Evolutionary conservation across 2,329 filamentous ascomycete species (phyloP).

Genomic region (Byssochlamys sp.): DNA sequence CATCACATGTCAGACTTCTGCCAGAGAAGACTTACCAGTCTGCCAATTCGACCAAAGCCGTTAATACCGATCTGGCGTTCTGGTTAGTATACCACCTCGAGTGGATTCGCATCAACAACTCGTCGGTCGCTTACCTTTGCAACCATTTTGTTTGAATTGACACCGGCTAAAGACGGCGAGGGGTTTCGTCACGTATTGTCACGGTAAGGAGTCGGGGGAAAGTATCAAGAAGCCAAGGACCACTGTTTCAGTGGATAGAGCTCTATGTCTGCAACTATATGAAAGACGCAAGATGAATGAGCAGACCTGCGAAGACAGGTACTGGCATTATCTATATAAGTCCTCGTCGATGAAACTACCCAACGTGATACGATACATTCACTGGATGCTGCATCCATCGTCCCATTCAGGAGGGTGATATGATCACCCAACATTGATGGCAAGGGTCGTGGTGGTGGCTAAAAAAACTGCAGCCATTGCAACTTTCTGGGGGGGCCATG

Average conservation of each 20-base stretch:
- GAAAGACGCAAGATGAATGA: background rate
- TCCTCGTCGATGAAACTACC: background rate
- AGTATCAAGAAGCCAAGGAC: background rate
- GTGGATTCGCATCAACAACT: background rate
- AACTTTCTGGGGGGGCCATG: background rate
- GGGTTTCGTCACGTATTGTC: background rate
- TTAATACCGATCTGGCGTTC: constrained; percentile 74
- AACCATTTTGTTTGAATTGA: background rate
- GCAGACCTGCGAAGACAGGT: background rate
- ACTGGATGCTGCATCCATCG: background rate
- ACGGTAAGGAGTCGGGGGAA: background rate
- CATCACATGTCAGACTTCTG: background rate
- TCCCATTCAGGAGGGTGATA: background rate
- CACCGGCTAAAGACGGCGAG: background rate
- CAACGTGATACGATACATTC: background rate
- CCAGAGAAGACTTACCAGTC: constrained; percentile 48
- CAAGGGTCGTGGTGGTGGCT: background rate
- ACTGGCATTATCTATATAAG: background rate
- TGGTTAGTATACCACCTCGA: constrained; percentile 41
- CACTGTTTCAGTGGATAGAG: background rate
- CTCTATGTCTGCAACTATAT: background rate
- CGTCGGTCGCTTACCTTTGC: background rate
- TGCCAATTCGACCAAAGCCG: constrained; percentile 90
- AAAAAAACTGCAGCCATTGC: background rate
- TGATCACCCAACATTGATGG: background rate